These are phyloP conservation scores for Lachnellula subtilissima DNA, from an alignment of 2,329 filamentous ascomycete species.

Conservation along the genomic window DNA sequence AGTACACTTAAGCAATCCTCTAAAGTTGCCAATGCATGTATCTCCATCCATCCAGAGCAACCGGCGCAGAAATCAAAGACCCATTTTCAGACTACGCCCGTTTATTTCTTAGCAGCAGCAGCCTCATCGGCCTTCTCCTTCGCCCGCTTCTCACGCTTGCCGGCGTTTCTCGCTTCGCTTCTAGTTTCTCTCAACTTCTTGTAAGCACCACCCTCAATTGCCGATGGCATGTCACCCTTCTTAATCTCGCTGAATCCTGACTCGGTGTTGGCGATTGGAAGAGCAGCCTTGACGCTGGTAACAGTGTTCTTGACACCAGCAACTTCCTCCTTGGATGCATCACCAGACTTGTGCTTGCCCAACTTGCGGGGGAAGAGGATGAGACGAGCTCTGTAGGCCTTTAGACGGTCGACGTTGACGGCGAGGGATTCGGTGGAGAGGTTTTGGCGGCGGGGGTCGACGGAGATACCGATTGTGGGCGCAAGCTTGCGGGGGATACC, in stretches of 20 bases:
- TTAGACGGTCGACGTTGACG: conserved; percentile 93
- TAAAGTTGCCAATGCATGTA: conserved; percentile 26
- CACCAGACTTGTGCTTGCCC: conserved; percentile 90
- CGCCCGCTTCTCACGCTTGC: conserved; percentile 87
- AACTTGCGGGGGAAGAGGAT: conserved; percentile 97
- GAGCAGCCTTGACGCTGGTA: conserved; percentile 49
- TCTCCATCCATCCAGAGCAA: conserved; percentile 27
- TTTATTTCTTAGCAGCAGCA: conserved; percentile 76
- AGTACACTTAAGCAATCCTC: conserved; percentile 34
- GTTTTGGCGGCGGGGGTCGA: conserved; percentile 96
- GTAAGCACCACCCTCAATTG: conserved; percentile 79
- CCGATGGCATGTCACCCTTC: conserved; percentile 74
- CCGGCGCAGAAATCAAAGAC: conserved; percentile 26
- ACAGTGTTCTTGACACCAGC: conserved; percentile 57
- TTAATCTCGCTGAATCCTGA: conserved; percentile 68
- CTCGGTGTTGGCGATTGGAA: conserved; percentile 69
- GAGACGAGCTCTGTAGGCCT: conserved; percentile 93
- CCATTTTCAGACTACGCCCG: conserved; percentile 26
- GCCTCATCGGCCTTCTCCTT: conserved; percentile 83
- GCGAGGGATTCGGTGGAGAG: conserved; percentile 91
- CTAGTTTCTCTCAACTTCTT: conserved; percentile 77
- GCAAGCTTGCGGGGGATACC: conserved; percentile 92
- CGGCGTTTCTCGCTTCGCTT: conserved; percentile 74
- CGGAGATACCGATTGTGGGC: conserved; percentile 92
- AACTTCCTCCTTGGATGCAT: conserved; percentile 79